Conservation (phyloP, 73 alveolate genomes). For the Blepharisma japonicum region DNA sequence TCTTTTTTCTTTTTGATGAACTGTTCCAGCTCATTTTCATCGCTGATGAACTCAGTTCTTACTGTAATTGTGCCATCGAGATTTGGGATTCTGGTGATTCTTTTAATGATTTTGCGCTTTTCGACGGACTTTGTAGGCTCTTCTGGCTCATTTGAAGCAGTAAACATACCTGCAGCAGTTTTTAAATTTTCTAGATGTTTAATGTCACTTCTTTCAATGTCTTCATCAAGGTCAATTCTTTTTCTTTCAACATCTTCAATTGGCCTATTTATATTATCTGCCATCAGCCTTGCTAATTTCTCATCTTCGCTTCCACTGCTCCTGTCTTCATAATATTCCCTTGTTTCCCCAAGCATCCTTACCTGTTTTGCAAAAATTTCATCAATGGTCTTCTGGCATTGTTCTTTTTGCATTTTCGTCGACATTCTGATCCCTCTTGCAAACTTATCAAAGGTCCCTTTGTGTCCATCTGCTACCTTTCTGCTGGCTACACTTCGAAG, state of each 20-base stretch:
- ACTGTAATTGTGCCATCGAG: slow-evolving; percentile 22
- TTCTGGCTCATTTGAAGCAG: not conserved
- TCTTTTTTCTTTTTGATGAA: slow-evolving; percentile 40
- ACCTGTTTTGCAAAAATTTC: slow-evolving; percentile 33
- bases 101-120: slow-evolving; percentile 1
- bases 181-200: slow-evolving; percentile 41
- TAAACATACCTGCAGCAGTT: slow-evolving; percentile 8
- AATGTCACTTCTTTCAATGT: slow-evolving; percentile 41
- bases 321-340: slow-evolving; percentile 37
- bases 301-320: slow-evolving; percentile 45
- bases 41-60: not conserved
- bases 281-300: slow-evolving; percentile 37
- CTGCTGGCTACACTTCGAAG: slow-evolving; percentile 18
- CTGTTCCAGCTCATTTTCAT: slow-evolving; percentile 32
- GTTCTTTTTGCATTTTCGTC: slow-evolving; percentile 42
- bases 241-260: slow-evolving; percentile 34
- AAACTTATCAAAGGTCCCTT: slow-evolving; percentile 32
- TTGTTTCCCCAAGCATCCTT: slow-evolving; percentile 42
- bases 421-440: slow-evolving; percentile 46
- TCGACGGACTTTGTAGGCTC: not conserved
- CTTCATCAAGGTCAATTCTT: slow-evolving; percentile 32
- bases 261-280: slow-evolving; percentile 36
- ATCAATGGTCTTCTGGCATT: slow-evolving; percentile 36
- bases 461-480: slow-evolving; percentile 2
- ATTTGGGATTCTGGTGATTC: not conserved